Percentiles rank a stretch among this genome's conserved stretches.
These are phyloP conservation scores for Mycena kentingensis DNA, from an alignment of 768 basidiomycete genomes.

Conservation along the genomic window DNA sequence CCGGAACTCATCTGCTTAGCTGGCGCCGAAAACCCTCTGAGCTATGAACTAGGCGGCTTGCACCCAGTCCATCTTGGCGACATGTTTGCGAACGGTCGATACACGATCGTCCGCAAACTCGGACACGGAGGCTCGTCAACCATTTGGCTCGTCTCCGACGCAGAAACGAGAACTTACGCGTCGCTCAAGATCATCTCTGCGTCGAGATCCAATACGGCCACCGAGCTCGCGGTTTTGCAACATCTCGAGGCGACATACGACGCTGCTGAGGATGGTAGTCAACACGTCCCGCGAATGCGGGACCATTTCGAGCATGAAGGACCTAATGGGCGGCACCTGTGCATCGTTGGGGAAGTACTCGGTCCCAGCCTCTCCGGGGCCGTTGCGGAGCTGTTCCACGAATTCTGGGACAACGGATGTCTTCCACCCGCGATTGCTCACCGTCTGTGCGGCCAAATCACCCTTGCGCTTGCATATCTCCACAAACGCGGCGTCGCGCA, in stretches of 20 bases:
- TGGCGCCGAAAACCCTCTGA: not conserved
- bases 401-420: not conserved
- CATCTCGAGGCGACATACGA: not conserved
- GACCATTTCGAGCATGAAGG: not conserved
- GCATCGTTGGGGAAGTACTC: not conserved
- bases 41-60: constrained; percentile 46
- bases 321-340: not conserved
- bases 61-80: constrained; percentile 73
- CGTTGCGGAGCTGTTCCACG: not conserved
- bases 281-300: not conserved
- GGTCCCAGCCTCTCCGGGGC: not conserved
- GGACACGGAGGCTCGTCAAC: constrained; percentile 73
- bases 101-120: constrained; percentile 70
- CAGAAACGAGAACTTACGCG: not conserved
- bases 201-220: not conserved
- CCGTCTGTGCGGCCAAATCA: not conserved
- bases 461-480: not conserved
- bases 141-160: constrained; percentile 62
- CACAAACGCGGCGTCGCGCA: not conserved
- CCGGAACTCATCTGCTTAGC: no score
- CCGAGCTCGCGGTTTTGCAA: not conserved
- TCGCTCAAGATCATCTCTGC: not conserved
- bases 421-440: not conserved
- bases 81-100: constrained; percentile 64
- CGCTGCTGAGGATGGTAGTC: not conserved